Percentiles rank a stretch among this genome's conserved stretches.
Conservation (phyloP, 2,329 filamentous ascomycete genomes). For the Cercospora beticola region DNA sequence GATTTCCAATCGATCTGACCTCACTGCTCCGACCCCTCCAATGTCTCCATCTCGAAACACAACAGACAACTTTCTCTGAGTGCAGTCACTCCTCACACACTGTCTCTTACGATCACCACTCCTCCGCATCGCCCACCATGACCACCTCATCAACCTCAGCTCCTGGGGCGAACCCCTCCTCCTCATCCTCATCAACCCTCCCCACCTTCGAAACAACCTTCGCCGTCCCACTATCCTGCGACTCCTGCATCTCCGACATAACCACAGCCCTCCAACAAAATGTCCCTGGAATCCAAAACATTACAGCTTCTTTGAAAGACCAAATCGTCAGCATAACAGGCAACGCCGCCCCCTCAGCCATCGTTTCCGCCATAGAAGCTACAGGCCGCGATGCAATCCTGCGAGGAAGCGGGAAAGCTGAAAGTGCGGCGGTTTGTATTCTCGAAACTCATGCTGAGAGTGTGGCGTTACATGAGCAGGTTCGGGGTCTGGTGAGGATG, state of each 20-base stretch:
- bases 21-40: slow-evolving; percentile 6
- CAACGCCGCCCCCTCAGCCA: slow-evolving; percentile 85
- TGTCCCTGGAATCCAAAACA: slow-evolving; percentile 69
- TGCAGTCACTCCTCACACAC: neutral
- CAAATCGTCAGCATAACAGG: slow-evolving; percentile 84
- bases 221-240: slow-evolving; percentile 89
- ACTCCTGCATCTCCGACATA: slow-evolving; percentile 83
- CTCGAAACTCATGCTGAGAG: slow-evolving; percentile 70
- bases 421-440: slow-evolving; percentile 89
- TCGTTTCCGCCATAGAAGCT: slow-evolving; percentile 82
- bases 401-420: slow-evolving; percentile 78
- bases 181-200: slow-evolving; percentile 23
- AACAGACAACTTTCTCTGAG: slow-evolving; percentile 2
- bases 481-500: slow-evolving; percentile 87
- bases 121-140: neutral
- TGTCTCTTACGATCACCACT: neutral
- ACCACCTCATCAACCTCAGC: neutral
- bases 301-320: slow-evolving; percentile 77
- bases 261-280: slow-evolving; percentile 69
- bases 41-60: neutral
- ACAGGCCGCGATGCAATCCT: slow-evolving; percentile 94
- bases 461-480: slow-evolving; percentile 50
- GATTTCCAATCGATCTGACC: slow-evolving; percentile 11
- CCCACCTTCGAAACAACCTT: slow-evolving; percentile 73
- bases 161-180: neutral